A percentile compares a stretch with the other conserved stretches of the same genome.
phyloP scores from a whole-genome alignment of 2,329 filamentous ascomycete genomes.

The Cytospora leucostoma region DNA sequence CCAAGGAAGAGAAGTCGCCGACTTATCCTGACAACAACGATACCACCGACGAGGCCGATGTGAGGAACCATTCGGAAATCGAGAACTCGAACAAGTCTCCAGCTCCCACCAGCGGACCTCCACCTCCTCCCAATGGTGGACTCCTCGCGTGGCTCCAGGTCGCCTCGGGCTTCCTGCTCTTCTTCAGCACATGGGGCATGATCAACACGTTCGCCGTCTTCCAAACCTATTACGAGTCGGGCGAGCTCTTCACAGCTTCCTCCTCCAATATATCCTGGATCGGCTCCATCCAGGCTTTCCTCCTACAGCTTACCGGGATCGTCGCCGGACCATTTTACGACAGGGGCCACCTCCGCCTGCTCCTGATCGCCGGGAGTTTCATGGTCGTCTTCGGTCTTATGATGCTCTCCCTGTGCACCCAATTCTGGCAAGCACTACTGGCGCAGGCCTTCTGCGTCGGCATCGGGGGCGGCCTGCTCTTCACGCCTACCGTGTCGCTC shows the following conservation, averaged over 20 bases:
- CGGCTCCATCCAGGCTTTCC: constrained; percentile 48
- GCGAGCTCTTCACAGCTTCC: constrained; percentile 37
- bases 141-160: constrained; percentile 57
- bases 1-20: not conserved
- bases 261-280: constrained; percentile 46
- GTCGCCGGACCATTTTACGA: constrained; percentile 51
- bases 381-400: constrained; percentile 50
- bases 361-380: constrained; percentile 45
- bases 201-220: constrained; percentile 53
- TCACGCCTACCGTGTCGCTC: constrained; percentile 40
- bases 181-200: constrained; percentile 57
- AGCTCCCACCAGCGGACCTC: not conserved
- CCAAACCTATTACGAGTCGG: constrained; percentile 54
- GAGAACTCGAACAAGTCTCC: not conserved
- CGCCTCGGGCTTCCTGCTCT: constrained; percentile 51
- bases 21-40: not conserved
- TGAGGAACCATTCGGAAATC: not conserved
- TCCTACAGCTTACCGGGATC: constrained; percentile 46
- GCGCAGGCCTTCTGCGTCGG: constrained; percentile 49
- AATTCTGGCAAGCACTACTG: constrained; percentile 49
- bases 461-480: constrained; percentile 45
- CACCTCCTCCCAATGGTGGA: constrained; percentile 47
- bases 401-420: constrained; percentile 40
- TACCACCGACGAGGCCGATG: not conserved
- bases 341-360: constrained; percentile 45